Evolutionary conservation across 805 yeast species (phyloP).

Genomic region (Wickerhamomyces mucosus): DNA sequence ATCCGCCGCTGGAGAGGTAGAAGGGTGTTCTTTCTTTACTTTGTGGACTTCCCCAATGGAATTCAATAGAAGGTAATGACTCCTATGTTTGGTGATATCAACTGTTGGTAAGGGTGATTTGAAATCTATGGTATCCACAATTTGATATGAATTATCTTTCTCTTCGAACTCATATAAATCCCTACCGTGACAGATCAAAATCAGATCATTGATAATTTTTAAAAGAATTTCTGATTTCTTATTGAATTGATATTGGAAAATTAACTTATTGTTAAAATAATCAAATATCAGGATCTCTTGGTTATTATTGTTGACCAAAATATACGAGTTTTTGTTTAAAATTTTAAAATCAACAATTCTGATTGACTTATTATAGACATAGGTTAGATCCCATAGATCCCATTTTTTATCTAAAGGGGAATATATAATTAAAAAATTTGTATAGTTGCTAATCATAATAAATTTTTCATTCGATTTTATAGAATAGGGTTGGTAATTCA

Average conservation of each 20-base stretch:
- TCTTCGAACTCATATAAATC: too few species aligned
- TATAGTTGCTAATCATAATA: background rate
- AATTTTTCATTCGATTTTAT: background rate
- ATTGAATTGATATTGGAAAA: constrained; percentile 1
- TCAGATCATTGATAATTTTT: too few species aligned
- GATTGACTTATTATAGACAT: background rate
- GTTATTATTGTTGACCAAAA: constrained; percentile 3
- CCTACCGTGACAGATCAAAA: too few species aligned
- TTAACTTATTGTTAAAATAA: background rate
- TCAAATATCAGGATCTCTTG: constrained; percentile 3
- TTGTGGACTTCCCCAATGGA: too few species aligned
- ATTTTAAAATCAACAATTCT: background rate
- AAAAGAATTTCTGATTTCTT: background rate
- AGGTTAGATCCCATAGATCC: background rate
- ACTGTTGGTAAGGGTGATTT: too few species aligned
- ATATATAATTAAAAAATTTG: background rate
- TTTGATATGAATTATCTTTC: too few species aligned
- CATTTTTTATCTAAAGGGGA: background rate
- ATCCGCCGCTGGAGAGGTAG: too few species aligned
- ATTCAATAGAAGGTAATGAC: too few species aligned
- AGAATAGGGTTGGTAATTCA: background rate
- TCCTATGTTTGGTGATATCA: too few species aligned
- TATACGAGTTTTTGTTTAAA: background rate
- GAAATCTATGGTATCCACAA: too few species aligned
- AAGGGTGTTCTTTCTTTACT: too few species aligned